Conservation (phyloP, 441 rosid genomes). For the Syzygium syzygioides region DNA sequence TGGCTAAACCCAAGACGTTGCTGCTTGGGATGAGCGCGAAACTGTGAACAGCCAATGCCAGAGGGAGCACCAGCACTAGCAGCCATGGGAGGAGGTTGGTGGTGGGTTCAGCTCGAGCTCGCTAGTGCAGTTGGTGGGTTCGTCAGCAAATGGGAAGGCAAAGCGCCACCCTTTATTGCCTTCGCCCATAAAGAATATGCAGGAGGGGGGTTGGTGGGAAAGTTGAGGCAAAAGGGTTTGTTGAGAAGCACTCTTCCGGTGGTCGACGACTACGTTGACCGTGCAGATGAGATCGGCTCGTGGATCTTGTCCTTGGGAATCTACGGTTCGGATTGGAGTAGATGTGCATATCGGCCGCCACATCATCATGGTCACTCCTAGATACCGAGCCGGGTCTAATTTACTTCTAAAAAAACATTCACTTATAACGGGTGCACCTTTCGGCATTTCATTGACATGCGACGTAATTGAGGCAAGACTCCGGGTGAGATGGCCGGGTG, state of each 20-base stretch:
- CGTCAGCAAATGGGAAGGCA: background rate
- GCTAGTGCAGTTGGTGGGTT: background rate
- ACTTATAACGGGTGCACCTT: background rate
- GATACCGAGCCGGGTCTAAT: no score
- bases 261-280: background rate
- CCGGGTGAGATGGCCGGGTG: background rate
- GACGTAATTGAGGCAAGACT: background rate
- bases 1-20: background rate
- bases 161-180: background rate
- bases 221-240: background rate
- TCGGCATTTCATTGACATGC: background rate
- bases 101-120: background rate
- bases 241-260: background rate
- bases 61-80: constrained; percentile 2
- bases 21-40: background rate
- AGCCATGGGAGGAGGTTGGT: background rate
- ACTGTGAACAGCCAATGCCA: background rate
- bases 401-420: no score
- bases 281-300: background rate
- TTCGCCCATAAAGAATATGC: background rate
- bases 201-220: constrained; percentile 11
- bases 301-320: background rate
- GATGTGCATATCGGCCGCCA: background rate
- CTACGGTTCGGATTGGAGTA: background rate
- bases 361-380: background rate